Base-by-base conservation (phyloP, 306 rosid species). In the Malus orientalis region DNA sequence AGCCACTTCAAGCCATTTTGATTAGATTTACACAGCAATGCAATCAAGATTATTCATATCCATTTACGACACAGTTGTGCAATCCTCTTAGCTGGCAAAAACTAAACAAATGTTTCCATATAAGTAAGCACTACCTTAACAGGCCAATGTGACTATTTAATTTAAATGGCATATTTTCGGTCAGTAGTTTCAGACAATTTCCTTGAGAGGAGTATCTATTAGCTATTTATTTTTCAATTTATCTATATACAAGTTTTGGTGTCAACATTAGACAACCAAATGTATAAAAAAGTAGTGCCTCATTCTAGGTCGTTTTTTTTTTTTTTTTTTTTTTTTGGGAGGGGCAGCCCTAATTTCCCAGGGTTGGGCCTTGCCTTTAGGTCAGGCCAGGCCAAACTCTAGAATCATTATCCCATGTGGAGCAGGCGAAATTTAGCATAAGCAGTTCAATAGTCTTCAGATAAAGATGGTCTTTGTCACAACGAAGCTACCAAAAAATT, bases 401-500 rank as follows among this genome's bases (percentile, higher is more conserved):
- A 45, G 22, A 22, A 16, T 16, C 13, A 69, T 19, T 47, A 25
- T 30, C 38, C 38, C 73, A 69, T 25, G 74, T 16, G 30, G 5
- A 49, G 27, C 51, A 6, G 19, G 49, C 65, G 2, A 19, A 71
- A 71, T 23, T 11, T 20, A n/a, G 58, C 14, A 55, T 20, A 33
- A 19, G 51, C 20, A 33, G 47, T 32, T n/a, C 33, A 71, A 23
- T 13, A 0, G 69, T 64, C 40, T 55, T 55, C 54, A 32, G 65
- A 33, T n/a, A 55, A 19, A 32, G 23, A n/a, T 13, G 2, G 45
- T 6, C n/a, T 33, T 71, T 20, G 8, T 71, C 29, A 54, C 20
- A 71, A 15, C 7, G 67, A 32, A 14, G 20, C 75, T 20, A 29
- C 19, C 75, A 84, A 66, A 70, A 82, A 74, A 29, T 29, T 42